Base-by-base conservation (phyloP, 352 stramenopile species). In the Phytopythium cucurbitacearum region DNA sequence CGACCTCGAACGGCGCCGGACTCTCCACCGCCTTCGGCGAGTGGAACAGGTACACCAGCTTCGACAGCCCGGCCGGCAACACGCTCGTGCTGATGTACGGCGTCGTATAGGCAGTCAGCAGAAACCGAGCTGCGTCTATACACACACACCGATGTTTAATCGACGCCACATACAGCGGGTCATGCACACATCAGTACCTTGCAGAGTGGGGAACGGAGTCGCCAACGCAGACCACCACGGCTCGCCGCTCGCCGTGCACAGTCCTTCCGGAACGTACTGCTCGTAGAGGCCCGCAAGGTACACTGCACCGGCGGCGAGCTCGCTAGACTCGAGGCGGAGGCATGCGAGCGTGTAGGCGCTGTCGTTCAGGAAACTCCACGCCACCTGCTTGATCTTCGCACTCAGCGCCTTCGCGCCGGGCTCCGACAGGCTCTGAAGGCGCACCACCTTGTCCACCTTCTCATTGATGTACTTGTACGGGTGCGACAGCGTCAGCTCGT, bases 281-380 rank as follows among this genome's bases (percentile, higher is more conserved):
- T 95, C 80, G 59, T 94, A 91, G 34, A 94, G 65, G 28, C 87
- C 80, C 1, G 87, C 85, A 55, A 95, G 55, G 47, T 94, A 92
- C 42, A 95, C 87, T 5, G 83, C 82, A 56, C 78, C 87, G 44
- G 84, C 80, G 35, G 85, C 87, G 13, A 95, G 58, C 34, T 92
- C 72, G 34, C 69, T 50, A 13, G 87, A 71, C 36, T 91, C 76
- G 1, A 86, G 66, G 21, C 82, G 77, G 52, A 96, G 71, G 64
- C 87, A 96, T 53, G 89, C 76, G 47, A 79, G 61, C 15, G 87
- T 96, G 64, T 91, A 93, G 35, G 85, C 81, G 54, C 80, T 91
- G 60, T 96, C 87, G 58, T 96, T 96, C 37, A 96, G 59, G 53
- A 96, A 94, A 45, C 78, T 94, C 87, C 87, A 96, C 0, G 85